These are phyloP conservation scores for Candida labiduridarum DNA, from an alignment of 1,139 yeast genomes.

Conservation along the genomic window DNA sequence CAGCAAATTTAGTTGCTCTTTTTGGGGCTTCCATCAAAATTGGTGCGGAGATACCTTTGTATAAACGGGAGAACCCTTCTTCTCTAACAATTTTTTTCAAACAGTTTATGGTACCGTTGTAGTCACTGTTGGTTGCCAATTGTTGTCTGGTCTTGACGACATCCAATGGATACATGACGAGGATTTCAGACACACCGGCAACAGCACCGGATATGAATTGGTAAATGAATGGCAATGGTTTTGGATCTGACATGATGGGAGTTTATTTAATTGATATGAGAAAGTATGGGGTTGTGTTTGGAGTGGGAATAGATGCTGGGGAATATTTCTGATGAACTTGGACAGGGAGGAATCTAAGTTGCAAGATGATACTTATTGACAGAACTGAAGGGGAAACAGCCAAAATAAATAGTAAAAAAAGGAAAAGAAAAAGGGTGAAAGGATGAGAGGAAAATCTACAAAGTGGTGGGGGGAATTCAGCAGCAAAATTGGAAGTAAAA, in stretches of 20 bases:
- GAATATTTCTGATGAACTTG: background rate
- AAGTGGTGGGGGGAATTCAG: background rate
- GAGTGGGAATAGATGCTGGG: slow-evolving; percentile 10
- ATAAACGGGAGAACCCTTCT: slow-evolving; percentile 84
- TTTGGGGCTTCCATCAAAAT: slow-evolving; percentile 99
- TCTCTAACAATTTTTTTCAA: slow-evolving; percentile 76
- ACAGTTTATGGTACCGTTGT: slow-evolving; percentile 84
- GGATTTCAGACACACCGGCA: slow-evolving; percentile 96
- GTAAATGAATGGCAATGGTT: slow-evolving; percentile 73
- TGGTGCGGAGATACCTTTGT: slow-evolving; percentile 94
- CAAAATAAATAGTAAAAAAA: background rate
- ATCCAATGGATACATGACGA: slow-evolving; percentile 97
- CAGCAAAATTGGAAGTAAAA: background rate
- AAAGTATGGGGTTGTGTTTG: background rate
- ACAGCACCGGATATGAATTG: slow-evolving; percentile 94
- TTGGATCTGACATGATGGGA: slow-evolving; percentile 16
- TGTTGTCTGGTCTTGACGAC: slow-evolving; percentile 98
- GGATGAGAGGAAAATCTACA: background rate
- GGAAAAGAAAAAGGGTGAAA: background rate
- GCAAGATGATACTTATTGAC: background rate
- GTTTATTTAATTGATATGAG: background rate
- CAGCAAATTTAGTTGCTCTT: slow-evolving; percentile 96
- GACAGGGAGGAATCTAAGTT: background rate
- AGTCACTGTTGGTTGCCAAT: slow-evolving; percentile 68
- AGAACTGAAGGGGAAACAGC: background rate